phyloP scores from a whole-genome alignment of 2,329 filamentous ascomycete genomes.

The Colletotrichum abscissum region DNA sequence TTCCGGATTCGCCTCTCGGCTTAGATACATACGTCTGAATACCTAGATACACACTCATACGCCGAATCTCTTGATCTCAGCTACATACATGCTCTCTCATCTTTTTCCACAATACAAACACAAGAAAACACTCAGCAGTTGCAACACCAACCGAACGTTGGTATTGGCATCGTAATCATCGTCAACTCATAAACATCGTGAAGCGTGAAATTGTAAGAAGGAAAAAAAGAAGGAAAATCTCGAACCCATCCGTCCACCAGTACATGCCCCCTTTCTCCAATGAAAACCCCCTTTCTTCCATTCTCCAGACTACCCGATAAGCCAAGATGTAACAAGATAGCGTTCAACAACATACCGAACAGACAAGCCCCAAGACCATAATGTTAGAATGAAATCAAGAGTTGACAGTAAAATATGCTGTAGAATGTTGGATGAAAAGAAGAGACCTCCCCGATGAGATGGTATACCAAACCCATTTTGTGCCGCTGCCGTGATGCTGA shows the following conservation, averaged over 20 bases:
- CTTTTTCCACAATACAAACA: background rate
- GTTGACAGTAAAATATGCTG: constrained; percentile 8
- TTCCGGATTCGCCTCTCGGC: background rate
- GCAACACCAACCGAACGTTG: background rate
- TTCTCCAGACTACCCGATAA: background rate
- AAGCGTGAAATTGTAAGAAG: background rate
- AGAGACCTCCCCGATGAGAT: background rate
- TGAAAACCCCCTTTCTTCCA: background rate
- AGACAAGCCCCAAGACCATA: background rate
- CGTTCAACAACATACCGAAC: background rate
- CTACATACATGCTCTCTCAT: background rate
- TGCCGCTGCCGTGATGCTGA: constrained; percentile 11
- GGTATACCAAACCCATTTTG: constrained; percentile 13
- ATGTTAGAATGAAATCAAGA: background rate
- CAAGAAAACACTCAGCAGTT: background rate
- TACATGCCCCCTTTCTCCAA: background rate
- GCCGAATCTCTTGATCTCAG: background rate
- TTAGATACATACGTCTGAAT: background rate
- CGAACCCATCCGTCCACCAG: background rate
- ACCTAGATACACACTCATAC: background rate
- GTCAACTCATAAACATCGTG: constrained; percentile 4
- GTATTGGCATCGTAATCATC: background rate
- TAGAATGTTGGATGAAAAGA: background rate
- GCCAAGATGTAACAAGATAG: background rate
- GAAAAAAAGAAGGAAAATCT: background rate